These are phyloP conservation scores for Allomyces arbusculus DNA, from an alignment of 192 early-diverging fungal genomes.

Conservation along the genomic window DNA sequence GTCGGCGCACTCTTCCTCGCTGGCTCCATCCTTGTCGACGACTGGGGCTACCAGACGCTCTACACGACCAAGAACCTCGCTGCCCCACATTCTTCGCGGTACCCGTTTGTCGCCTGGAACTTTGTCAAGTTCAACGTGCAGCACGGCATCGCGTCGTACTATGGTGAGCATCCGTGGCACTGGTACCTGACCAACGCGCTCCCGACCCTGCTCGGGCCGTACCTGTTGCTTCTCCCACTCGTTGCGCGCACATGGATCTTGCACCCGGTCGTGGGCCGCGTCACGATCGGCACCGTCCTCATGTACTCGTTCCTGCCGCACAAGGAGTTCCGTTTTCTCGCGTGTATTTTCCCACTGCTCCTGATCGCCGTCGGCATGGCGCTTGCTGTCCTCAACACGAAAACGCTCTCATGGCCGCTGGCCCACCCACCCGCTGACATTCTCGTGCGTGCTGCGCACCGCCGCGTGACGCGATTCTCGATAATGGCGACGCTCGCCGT, in stretches of 20 bases:
- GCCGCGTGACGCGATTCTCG: constrained; percentile 7
- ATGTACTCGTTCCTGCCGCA: constrained; percentile 64
- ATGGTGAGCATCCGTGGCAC: constrained; percentile 75
- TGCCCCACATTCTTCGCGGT: background rate
- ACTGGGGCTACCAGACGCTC: background rate
- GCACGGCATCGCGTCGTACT: constrained; percentile 63
- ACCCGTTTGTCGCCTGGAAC: constrained; percentile 38
- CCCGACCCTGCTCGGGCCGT: constrained; percentile 52
- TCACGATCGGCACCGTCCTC: constrained; percentile 19
- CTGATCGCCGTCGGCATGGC: constrained; percentile 18
- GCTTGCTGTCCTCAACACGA: constrained; percentile 2
- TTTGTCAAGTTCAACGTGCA: constrained; percentile 71
- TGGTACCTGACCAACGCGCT: constrained; percentile 76
- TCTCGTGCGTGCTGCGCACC: constrained; percentile 7
- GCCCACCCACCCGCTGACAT: background rate
- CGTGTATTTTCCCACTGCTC: constrained; percentile 55
- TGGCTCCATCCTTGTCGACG: background rate
- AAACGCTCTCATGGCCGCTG: background rate
- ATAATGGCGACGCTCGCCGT: constrained; percentile 12
- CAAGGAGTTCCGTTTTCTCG: constrained; percentile 93
- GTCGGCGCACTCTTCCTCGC: background rate
- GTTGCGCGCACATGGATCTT: constrained; percentile 9
- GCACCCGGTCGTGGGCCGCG: too few species aligned
- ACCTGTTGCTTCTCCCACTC: constrained; percentile 42
- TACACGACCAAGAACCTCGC: background rate